Evolutionary conservation across 371 early-diverging fungal species (phyloP), one percentile per base, ranked within the genome.

Genomic region (Circinella umbellata): DNA sequence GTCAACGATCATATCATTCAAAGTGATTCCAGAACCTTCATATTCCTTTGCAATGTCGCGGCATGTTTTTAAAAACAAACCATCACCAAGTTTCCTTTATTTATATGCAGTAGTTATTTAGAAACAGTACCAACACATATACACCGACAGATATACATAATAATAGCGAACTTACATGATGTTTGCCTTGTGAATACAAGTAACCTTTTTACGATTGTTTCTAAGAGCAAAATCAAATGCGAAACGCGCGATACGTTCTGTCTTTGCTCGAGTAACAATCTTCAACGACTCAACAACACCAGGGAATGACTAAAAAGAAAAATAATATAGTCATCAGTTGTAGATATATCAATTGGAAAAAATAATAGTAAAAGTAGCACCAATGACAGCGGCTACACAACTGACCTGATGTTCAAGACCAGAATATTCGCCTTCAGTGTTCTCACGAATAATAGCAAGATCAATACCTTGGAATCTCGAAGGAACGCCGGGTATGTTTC

Each of bases 141-240:
- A 27, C 27, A 27, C 27, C 27, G 2, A 27, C 27, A 27, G 0
- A 2, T 27, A 27, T 27, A 27, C 27, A 54, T 67, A 47, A 48
- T 18, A 17, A 18, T 57, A 8, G 6, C 6, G 6, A 18, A 75
- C 84, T 67, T 82, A 91, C 98, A 98, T 98, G 84, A 98, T 98
- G 87, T 98, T 98, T 80, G 99, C 99, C 90, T 98, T 98, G 93
- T 98, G 99, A 73, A 98, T 93, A 76, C 91, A 91, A n/a, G 98
- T 98, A 63, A 98, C 96, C 89, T 93, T 95, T 92, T 98, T 97
- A 74, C 98, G 91, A 79, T 88, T 88, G 86, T 97, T 95, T 83
- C 92, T 92, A 77, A 97, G 79, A 60, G 99, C 99, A 82, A 94
- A 98, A 83, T 98, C 99, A 71, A 98, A 98, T 53, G 99, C 99